These are phyloP conservation scores for Chionographis japonica DNA, from an alignment of 106 monocot genomes.

Conservation along the genomic window DNA sequence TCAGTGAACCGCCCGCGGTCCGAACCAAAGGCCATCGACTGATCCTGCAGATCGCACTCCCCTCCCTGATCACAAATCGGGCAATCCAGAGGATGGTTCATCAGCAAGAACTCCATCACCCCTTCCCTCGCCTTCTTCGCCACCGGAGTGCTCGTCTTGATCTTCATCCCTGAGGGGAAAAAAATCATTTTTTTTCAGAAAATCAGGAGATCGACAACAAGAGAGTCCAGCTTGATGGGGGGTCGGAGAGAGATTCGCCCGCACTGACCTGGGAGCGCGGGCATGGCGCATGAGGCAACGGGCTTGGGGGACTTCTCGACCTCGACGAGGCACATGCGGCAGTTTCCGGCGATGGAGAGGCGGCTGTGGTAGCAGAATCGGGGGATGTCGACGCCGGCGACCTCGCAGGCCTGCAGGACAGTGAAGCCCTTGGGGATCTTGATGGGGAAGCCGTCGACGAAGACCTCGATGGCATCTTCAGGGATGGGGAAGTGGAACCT, in stretches of 20 bases:
- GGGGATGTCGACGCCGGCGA: conserved; percentile 92
- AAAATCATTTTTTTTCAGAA: background rate
- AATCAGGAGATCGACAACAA: too few relatives aligned
- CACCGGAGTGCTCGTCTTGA: conserved; percentile 93
- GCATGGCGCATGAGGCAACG: conserved; percentile 98
- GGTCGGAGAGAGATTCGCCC: too few relatives aligned
- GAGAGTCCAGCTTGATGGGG: background rate
- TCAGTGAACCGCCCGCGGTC: conserved; percentile 98
- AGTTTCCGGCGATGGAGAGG: conserved; percentile 90
- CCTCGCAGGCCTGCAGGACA: conserved; percentile 94
- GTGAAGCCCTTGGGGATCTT: conserved; percentile 96
- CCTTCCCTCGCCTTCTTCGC: conserved; percentile 99
- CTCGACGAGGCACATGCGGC: conserved; percentile 99
- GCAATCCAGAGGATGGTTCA: conserved; percentile 99
- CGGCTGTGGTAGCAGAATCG: conserved; percentile 91
- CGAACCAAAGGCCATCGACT: conserved; percentile 96
- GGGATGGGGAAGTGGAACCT: conserved; percentile 57
- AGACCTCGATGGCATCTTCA: conserved; percentile 90
- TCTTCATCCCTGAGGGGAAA: conserved; percentile 79
- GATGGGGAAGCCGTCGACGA: conserved; percentile 83
- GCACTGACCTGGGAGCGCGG: conserved; percentile 74
- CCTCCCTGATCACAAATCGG: conserved; percentile 99
- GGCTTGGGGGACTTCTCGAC: conserved; percentile 99
- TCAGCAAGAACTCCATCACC: conserved; percentile 97
- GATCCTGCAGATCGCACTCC: conserved; percentile 98